Conservation (phyloP, 2,329 filamentous ascomycete species). For the Hypoxylon sp. region DNA sequence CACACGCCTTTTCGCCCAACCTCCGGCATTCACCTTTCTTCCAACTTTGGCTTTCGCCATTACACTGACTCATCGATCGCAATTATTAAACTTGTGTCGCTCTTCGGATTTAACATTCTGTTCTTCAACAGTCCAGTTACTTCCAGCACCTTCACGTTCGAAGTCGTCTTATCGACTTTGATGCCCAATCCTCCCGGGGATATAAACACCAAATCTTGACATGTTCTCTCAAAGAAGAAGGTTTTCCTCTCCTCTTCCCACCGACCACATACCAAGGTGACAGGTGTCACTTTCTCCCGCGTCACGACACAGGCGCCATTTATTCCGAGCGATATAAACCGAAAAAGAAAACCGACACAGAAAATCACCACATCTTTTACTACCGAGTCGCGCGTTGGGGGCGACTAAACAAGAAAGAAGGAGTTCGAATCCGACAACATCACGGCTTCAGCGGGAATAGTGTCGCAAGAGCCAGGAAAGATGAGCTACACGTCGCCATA, state of each 20-base stretch:
- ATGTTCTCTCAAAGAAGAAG: conserved; percentile 69
- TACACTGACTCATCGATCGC: conserved; percentile 42
- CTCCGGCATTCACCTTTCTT: conserved; percentile 39
- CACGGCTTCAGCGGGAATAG: conserved; percentile 47
- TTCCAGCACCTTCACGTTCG: conserved; percentile 53
- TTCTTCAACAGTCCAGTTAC: conserved; percentile 53
- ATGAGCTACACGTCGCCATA: conserved; percentile 60
- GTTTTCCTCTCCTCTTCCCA: conserved; percentile 66
- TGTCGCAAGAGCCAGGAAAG: conserved; percentile 53
- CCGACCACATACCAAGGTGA: conserved; percentile 73
- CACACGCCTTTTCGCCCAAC: conserved; percentile 44
- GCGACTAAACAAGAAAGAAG: conserved; percentile 28
- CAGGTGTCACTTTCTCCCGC: conserved; percentile 61
- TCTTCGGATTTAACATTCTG: conserved; percentile 47
- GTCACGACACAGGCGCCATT: conserved; percentile 61
- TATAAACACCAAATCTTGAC: conserved; percentile 58
- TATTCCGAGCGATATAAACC: conserved; percentile 35
- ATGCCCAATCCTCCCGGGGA: conserved; percentile 53
- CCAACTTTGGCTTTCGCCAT: conserved; percentile 51
- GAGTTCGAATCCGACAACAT: conserved; percentile 38
- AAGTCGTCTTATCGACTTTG: conserved; percentile 55
- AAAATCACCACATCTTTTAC: conserved; percentile 27
- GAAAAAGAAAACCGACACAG: conserved; percentile 34
- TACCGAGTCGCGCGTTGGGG: conserved; percentile 33
- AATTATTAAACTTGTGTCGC: conserved; percentile 36